Base-by-base conservation (phyloP, 345 rosid species). In the Eucalyptus polybractea region DNA sequence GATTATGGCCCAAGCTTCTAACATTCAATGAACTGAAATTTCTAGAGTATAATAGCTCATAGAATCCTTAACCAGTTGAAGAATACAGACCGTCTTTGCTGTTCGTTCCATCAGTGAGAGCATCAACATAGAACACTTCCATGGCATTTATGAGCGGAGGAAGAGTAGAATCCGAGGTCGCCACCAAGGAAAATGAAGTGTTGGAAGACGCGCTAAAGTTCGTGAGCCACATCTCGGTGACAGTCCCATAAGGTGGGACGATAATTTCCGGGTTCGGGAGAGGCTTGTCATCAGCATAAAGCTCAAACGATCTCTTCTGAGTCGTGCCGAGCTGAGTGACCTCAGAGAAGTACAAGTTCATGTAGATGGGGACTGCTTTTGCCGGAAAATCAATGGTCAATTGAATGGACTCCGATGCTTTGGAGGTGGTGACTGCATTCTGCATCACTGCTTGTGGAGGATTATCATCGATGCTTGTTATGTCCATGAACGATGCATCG, bases 91-190 rank as follows among this genome's bases (percentile, higher is more conserved):
- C 95, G 49, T 93, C 94, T 22, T 88, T 53, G 53, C 89, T 87
- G 40, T 92, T 25, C 33, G 92, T 91, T 90, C 94, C 94, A 62
- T 89, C 89, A 37, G 7, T 89, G 89, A 50, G 92, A 50, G 90
- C 89, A 42, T 90, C 88, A 22, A 93, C n/a, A 7, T 7, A 16
- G 44, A 91, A 95, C 53, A 91, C 80, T 90, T 94, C 95, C 85
- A 91, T 24, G 85, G 96, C 95, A 85, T 92, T 95, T 47, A 95
- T 88, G 47, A 95, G 92, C 15, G 95, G 95, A 29, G 95, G 93
- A 87, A 92, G 91, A 11, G 94, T 92, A 40, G 95, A 94, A 89
- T 86, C 91, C 19, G 90, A 2, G 21, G 93, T 87, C 13, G 96
- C 88, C 12, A 37, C 65, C 87, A 94, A 67, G n/a, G 91, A 89